A percentile compares a stretch with the other conserved stretches of the same genome.
phyloP scores from a whole-genome alignment of 768 basidiomycete species.

The Lactifluus subvellereus region DNA sequence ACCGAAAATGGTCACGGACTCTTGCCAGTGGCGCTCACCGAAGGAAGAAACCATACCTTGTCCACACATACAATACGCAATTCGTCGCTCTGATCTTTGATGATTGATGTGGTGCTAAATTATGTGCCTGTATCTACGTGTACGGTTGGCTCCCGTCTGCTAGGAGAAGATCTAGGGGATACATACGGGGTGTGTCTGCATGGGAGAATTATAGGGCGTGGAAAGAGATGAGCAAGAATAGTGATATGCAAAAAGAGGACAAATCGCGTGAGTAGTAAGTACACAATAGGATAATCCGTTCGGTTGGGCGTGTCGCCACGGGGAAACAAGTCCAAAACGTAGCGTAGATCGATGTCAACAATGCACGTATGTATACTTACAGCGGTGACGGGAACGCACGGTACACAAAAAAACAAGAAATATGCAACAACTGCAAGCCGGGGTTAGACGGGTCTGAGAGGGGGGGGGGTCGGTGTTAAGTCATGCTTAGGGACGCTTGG shows the following conservation, averaged over 20 bases:
- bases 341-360: conserved; percentile 1
- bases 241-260: conserved; percentile 2
- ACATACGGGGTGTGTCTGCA: conserved; percentile 8
- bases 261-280: not conserved
- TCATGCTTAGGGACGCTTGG: conserved; percentile 32
- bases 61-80: no score
- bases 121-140: conserved; percentile 21
- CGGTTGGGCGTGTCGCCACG: not conserved
- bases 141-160: conserved; percentile 12
- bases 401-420: conserved; percentile 6
- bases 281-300: conserved; percentile 15
- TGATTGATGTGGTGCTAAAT: conserved; percentile 7
- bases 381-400: conserved; percentile 3
- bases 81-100: not conserved
- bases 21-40: conserved; percentile 11
- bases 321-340: not conserved
- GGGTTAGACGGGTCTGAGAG: not conserved
- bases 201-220: conserved; percentile 5
- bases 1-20: conserved; percentile 17
- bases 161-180: conserved; percentile 15
- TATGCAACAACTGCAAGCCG: conserved; percentile 1
- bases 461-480: not conserved
- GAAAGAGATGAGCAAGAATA: conserved; percentile 13
- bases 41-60: not conserved
- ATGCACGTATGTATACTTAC: conserved; percentile 15